A percentile compares a stretch with the other conserved stretches of the same genome.
Conservation (phyloP, 148 eudicot species). For the Fagopyrum homotropicum region DNA sequence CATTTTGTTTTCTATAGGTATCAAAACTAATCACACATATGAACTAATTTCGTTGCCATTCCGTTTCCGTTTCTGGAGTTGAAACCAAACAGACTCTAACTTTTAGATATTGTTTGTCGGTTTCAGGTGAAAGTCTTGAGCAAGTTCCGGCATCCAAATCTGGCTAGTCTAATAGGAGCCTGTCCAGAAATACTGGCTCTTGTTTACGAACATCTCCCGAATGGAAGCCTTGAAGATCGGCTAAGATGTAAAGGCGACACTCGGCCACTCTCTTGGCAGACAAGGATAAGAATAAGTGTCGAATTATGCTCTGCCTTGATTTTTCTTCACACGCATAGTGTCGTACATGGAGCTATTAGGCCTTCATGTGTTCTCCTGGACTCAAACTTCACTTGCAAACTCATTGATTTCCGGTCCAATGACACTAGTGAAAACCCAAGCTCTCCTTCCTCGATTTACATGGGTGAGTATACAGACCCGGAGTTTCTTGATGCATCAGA, state of each 20-base stretch:
- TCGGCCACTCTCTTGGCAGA: conserved; percentile 74
- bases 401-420: conserved; percentile 52
- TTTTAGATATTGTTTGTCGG: neutral
- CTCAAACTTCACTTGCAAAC: conserved; percentile 48
- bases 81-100: no score
- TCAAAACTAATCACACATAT: no score
- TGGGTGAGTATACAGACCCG: conserved; percentile 54
- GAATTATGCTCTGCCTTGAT: conserved; percentile 68
- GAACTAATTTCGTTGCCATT: no score
- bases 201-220: conserved; percentile 65
- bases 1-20: no score
- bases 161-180: conserved; percentile 61
- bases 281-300: conserved; percentile 59
- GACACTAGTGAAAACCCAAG: conserved; percentile 17
- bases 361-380: conserved; percentile 62
- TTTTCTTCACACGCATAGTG: conserved; percentile 63
- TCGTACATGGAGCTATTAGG: conserved; percentile 57
- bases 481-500: conserved; percentile 46
- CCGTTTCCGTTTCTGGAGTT: no score
- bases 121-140: conserved; percentile 67
- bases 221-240: conserved; percentile 79
- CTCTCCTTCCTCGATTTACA: conserved; percentile 18
- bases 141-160: conserved; percentile 70
- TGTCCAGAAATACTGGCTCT: conserved; percentile 60
- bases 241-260: conserved; percentile 49